Conservation (phyloP, 805 yeast genomes). For the Ogataea methanolica region DNA sequence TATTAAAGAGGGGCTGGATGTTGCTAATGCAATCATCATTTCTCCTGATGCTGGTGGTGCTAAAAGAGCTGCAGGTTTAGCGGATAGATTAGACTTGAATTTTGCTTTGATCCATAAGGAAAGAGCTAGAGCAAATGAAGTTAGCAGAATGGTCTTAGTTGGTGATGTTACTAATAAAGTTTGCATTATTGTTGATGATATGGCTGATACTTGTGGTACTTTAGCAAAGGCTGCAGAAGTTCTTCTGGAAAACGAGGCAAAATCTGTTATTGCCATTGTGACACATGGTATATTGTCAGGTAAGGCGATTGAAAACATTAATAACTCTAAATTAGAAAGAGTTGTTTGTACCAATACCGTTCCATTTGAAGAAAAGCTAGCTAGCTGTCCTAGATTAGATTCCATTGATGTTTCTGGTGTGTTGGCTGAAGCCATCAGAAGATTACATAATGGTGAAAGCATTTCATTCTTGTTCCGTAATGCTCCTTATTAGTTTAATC, state of each 20-base stretch:
- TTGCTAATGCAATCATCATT: constrained; percentile 62
- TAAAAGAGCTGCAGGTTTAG: constrained; percentile 81
- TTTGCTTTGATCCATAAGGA: constrained; percentile 85
- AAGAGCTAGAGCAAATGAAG: constrained; percentile 79
- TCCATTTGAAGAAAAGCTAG: constrained; percentile 64
- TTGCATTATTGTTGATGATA: constrained; percentile 79
- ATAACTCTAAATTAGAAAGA: constrained; percentile 59
- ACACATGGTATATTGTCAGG: constrained; percentile 80
- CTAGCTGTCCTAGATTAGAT: constrained; percentile 57
- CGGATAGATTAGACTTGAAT: constrained; percentile 72
- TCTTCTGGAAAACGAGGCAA: constrained; percentile 61
- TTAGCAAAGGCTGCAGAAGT: constrained; percentile 79
- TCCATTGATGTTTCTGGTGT: constrained; percentile 69
- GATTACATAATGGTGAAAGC: constrained; percentile 85
- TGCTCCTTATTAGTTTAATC: constrained; percentile 40
- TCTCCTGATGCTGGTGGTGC: constrained; percentile 94
- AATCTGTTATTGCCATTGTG: constrained; percentile 73
- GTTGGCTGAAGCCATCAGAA: constrained; percentile 76
- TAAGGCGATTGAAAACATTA: constrained; percentile 66
- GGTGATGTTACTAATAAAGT: constrained; percentile 77
- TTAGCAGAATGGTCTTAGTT: constrained; percentile 77
- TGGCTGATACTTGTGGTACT: constrained; percentile 91
- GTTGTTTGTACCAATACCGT: constrained; percentile 80
- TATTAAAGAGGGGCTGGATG: constrained; percentile 57
- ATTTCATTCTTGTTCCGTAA: constrained; percentile 72